Base-by-base conservation (phyloP, 1,284 basidiomycete genomes). In the Trichosporon sp. region DNA sequence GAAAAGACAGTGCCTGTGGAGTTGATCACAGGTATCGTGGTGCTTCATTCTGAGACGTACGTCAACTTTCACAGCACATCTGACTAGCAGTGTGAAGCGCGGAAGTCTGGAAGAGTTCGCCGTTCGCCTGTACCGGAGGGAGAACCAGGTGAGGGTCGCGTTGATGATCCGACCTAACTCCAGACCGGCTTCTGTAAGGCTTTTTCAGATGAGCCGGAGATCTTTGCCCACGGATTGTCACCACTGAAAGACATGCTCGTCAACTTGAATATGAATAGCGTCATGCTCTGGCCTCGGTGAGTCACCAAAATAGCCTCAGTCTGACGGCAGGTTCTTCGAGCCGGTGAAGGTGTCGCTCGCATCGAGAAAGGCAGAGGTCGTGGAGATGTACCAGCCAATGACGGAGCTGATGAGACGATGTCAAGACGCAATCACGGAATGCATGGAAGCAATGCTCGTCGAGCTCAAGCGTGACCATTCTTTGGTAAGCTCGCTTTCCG, bases 141-240 rank as follows among this genome's bases (percentile, higher is more conserved):
- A 91, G 83, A 98, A 98, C 83, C 85, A 85, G 74, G 86, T 86
- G 14, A 66, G 26, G 26, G 82, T 74, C 14, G n/a, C 10, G 32
- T 26, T 16, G 56, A 1, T 11, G 54, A 48, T 12, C 1, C 8
- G 31, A 19, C 74, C 26, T 79, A 31, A 78, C 63, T 10, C 0
- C 86, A 88, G 82, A 88, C 87, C 4, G 96, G 96, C 1, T 99
- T 98, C 82, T 85, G 98, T 74, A 98, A 99, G 83, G 97, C 95
- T 0, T 98, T 99, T 80, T 94, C 94, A 0, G 96, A 98, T 81
- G 91, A 98, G 77, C 94, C 96, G 0, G 96, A 99, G 81, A 90
- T 91, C 72, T 97, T 99, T 74, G 94, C 92, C 0, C 92, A 90
- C 75, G 96, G 96, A 0, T 85, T 98, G 79, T 94, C 92, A 0